Evolutionary conservation across 2,329 filamentous ascomycete genomes (phyloP).

Genomic region (Trichoderma cornu-damae): DNA sequence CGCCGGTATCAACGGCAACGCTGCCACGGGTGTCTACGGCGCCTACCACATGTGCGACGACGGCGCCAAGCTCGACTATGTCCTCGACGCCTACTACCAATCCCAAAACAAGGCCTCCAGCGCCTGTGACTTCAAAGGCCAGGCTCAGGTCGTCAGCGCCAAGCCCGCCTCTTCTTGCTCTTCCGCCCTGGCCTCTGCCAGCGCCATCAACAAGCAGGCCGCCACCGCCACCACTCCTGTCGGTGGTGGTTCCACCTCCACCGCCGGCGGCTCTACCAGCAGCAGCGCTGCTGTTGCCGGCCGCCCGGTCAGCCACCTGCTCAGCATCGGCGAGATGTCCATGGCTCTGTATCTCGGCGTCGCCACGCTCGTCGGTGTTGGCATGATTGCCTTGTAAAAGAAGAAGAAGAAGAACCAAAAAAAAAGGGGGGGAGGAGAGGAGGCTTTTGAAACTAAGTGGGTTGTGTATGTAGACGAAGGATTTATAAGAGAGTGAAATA

Average conservation of each 20-base stretch:
- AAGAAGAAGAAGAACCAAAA: too few species aligned
- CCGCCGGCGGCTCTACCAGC: constrained; percentile 27
- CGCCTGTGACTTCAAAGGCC: constrained; percentile 68
- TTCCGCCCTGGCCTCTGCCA: constrained; percentile 57
- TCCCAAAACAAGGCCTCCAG: constrained; percentile 46
- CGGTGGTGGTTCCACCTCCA: constrained; percentile 21
- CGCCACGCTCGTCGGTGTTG: constrained; percentile 48
- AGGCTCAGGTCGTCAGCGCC: constrained; percentile 52
- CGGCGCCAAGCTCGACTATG: constrained; percentile 66
- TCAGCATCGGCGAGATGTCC: constrained; percentile 44
- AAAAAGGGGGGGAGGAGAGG: too few species aligned
- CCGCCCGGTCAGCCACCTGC: constrained; percentile 35
- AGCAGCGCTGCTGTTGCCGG: constrained; percentile 36
- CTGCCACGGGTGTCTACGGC: constrained; percentile 64
- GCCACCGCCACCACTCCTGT: constrained; percentile 42
- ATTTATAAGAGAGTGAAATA: constrained; percentile 15
- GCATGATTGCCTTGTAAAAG: constrained; percentile 50
- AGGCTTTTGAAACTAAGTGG: neutral
- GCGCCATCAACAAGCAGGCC: constrained; percentile 46
- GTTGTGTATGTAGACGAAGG: constrained; percentile 11
- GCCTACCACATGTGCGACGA: constrained; percentile 72
- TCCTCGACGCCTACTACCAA: constrained; percentile 68
- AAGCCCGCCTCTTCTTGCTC: constrained; percentile 50
- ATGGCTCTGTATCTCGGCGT: constrained; percentile 48
- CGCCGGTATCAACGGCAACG: constrained; percentile 63